Base-by-base conservation (phyloP, 371 early-diverging fungal genomes). In the Rhizoclosmatium hyalinum region DNA sequence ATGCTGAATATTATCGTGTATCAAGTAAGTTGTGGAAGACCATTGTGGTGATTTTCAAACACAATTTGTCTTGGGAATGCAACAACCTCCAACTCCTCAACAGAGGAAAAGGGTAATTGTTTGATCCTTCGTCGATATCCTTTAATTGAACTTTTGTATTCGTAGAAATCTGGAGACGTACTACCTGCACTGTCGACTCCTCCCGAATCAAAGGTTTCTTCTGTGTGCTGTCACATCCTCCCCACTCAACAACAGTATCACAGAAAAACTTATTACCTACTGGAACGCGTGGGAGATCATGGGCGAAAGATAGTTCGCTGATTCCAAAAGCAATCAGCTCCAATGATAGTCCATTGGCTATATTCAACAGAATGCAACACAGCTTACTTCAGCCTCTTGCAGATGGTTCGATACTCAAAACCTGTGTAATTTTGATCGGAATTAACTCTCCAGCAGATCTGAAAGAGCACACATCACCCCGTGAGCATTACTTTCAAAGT, bases 251-350 rank as follows among this genome's bases (percentile, higher is more conserved):
- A 44, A 32, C 43, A 46, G 10, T 50, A 32, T 32, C 5, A 58
- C 60, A 78, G 77, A 73, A 63, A 43, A 79, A 79, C 58, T 42
- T 79, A 10, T 63, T 85, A 46, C 85, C 82, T 3, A 85, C 82
- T 19, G 81, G 83, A 19, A 83, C 85, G 2, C 65, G 83, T 2
- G 85, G 85, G 2, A 55, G 83, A 55, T 77, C 83, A n/a, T 85
- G 85, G 85, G 72, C 78, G 32, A 75, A 76, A 50, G 85, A 81
- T n/a, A 65, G 58, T 6, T 83, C 83, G 3, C 81, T 80, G 60
- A 76, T 83, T n/a, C 85, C 83, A 6, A 55, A 67, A 53, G 76
- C 79, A 2, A 70, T 62, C 42, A 17, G 50, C 0, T 71, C 53
- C 1, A 44, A 24, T 5, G 72, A 80, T 42, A 60, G 80, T n/a